Percentiles rank a stretch among this genome's conserved stretches.
Conservation (phyloP, 495 filamentous ascomycete genomes). For the Penicillium coprophilum region DNA sequence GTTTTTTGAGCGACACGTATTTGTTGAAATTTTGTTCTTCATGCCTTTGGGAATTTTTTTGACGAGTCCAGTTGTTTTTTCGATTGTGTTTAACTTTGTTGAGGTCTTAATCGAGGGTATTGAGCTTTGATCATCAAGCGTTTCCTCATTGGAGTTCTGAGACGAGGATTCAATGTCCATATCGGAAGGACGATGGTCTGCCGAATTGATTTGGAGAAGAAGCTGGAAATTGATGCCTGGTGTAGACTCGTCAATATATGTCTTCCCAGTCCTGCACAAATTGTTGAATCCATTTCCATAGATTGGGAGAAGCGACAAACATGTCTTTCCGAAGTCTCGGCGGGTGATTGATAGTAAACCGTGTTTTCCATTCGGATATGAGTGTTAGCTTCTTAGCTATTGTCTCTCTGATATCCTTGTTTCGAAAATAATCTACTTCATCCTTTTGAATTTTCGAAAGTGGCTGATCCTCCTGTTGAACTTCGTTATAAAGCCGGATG, state of each 20-base stretch:
- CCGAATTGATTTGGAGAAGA: no score
- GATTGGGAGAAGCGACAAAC: constrained; percentile 25
- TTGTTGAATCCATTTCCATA: constrained; percentile 26
- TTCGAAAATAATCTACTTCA: constrained; percentile 24
- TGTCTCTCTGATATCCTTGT: constrained; percentile 19
- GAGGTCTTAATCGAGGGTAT: no score
- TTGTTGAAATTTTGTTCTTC: no score
- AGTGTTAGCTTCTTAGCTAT: constrained; percentile 31
- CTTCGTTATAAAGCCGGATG: constrained; percentile 16
- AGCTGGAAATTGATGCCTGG: no score
- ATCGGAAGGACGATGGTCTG: no score
- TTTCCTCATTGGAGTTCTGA: no score
- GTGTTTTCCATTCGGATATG: constrained; percentile 26
- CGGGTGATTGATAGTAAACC: constrained; percentile 14
- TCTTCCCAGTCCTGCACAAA: constrained; percentile 21
- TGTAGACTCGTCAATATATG: constrained; percentile 3
- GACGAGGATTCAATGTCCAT: no score
- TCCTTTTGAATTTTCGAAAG: constrained; percentile 22
- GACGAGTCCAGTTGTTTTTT: no score
- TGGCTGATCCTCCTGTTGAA: constrained; percentile 21
- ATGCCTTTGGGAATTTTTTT: no score
- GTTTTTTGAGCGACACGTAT: no score
- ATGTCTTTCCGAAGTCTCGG: constrained; percentile 24
- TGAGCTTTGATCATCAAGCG: no score
- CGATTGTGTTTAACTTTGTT: no score